Evolutionary conservation across 148 eudicot species (phyloP).

Genomic region (Polygonum aviculare): DNA sequence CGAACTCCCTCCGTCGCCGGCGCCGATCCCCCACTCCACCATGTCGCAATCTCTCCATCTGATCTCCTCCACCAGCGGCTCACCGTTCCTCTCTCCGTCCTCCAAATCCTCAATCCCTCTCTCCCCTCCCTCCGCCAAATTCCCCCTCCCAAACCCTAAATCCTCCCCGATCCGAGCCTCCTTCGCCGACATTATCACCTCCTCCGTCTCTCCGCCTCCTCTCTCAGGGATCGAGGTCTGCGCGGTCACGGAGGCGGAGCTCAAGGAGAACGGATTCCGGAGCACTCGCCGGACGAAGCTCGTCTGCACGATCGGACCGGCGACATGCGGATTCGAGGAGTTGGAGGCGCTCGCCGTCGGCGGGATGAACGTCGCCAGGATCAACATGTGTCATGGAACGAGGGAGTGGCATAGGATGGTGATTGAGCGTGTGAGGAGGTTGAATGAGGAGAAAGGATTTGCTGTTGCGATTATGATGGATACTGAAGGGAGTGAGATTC

Average conservation of each 20-base stretch:
- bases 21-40: background rate
- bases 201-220: constrained; percentile 16
- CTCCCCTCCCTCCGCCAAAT: constrained; percentile 8
- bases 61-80: constrained; percentile 20
- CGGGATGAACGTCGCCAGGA: constrained; percentile 90
- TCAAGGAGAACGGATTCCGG: constrained; percentile 88
- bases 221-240: constrained; percentile 55
- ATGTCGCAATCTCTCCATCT: constrained; percentile 47
- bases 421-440: constrained; percentile 58
- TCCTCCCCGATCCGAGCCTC: constrained; percentile 4
- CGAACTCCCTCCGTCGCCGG: background rate
- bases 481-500: constrained; percentile 98
- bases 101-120: constrained; percentile 12
- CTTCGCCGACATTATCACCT: background rate
- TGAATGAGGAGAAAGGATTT: constrained; percentile 83
- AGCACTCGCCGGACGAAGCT: constrained; percentile 84
- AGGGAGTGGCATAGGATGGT: constrained; percentile 78
- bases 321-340: constrained; percentile 63
- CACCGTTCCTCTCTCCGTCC: constrained; percentile 16
- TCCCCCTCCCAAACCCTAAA: constrained; percentile 12
- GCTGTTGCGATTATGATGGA: constrained; percentile 99
- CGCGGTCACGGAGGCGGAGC: constrained; percentile 75
- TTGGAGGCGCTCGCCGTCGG: constrained; percentile 84
- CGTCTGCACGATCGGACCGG: constrained; percentile 71
- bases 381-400: constrained; percentile 94